Conservation (phyloP, 345 rosid genomes). For the Arabis alpina region DNA sequence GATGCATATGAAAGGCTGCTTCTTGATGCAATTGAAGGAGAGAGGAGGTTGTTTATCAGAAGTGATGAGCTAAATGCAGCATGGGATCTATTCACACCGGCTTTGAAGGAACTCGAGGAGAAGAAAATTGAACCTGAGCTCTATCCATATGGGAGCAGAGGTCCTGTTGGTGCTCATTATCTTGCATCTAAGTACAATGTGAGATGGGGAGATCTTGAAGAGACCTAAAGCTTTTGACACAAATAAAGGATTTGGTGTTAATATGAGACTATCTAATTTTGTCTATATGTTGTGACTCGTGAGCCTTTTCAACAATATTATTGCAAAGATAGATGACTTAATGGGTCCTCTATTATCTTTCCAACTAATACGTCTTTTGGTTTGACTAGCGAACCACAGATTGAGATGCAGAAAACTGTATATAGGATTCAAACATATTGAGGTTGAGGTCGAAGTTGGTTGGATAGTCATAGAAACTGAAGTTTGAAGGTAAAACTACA, state of each 20-base stretch:
- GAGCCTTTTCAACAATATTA: neutral
- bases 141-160: constrained; percentile 89
- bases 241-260: constrained; percentile 19
- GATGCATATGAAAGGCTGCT: constrained; percentile 93
- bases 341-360: neutral
- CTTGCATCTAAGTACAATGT: constrained; percentile 91
- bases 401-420: no score
- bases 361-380: no score
- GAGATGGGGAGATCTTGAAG: constrained; percentile 85
- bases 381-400: no score
- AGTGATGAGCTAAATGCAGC: constrained; percentile 95
- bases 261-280: constrained; percentile 13
- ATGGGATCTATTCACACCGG: constrained; percentile 79
- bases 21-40: constrained; percentile 86
- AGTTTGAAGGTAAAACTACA: no score
- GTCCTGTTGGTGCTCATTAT: constrained; percentile 88
- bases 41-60: constrained; percentile 77
- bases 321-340: neutral
- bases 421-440: no score
- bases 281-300: constrained; percentile 2
- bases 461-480: no score
- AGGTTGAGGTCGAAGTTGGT: no score
- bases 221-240: constrained; percentile 46
- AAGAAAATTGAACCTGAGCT: constrained; percentile 78
- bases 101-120: constrained; percentile 67